Base-by-base conservation (phyloP, 805 yeast genomes). In the Candida piceae region DNA sequence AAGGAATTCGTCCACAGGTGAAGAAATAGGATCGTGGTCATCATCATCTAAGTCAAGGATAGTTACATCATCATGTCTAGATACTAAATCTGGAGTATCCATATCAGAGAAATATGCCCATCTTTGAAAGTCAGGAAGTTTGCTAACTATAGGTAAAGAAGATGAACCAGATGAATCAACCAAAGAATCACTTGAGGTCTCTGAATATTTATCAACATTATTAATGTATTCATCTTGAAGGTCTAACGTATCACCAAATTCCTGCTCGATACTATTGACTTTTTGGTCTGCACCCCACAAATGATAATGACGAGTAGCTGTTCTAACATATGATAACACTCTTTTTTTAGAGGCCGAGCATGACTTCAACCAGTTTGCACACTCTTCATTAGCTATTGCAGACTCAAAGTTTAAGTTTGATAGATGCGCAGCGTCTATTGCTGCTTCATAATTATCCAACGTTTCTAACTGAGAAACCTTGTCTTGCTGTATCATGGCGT, bases 391-490 rank as follows among this genome's bases (percentile, higher is more conserved):
- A 7, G 62, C 61, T 34, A 64, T 39, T 2, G 70, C 75, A 5
- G 58, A 60, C 33, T 70, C 74, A 19, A 60, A 53, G 46, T 60
- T 51, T 15, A 57, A 46, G 9, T 58, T 56, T 25, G 50, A 40
- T n/a, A 43, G 42, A 5, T 52, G 48, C 1, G 73, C 68, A 4
- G 41, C 34, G n/a, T 62, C 66, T n/a, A 71, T 58, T 0, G 76
- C 69, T 17, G 58, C 64, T 35, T 70, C 74, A 45, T 66, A 74
- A 13, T 54, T 42, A 40, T 73, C 78, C 7, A 74, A 47, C 4
- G 64, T 55, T 16, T 58, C 65, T 16, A 74, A 45, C 15, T 62
- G 61, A 5, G 66, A 48, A 3, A 40, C 41, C 4, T 48, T 46
- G 3, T 50, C 47, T 18, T 44, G 30, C 18, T 53, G 45, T 35